Evolutionary conservation across 805 yeast species (phyloP), one percentile per base, ranked within the genome.

Genomic region (Zygotorulaspora chibaensis): DNA sequence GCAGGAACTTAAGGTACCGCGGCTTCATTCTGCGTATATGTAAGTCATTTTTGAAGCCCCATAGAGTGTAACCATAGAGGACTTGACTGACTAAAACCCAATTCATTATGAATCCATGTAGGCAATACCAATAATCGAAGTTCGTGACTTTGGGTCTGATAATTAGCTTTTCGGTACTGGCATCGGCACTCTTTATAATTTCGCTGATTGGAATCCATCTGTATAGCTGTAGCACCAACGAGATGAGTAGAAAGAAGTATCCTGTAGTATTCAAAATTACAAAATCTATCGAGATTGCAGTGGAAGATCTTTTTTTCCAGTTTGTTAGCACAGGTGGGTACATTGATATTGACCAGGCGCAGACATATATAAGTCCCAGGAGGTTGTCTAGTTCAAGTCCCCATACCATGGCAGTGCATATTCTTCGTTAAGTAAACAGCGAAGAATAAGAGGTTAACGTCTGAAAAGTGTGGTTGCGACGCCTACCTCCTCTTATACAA

Each of bases 251-350:
- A 12, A 75, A 71, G 2, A 68, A 35, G 48, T 77, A 77, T 0
- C 83, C 83, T 1, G 71, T 54, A 2, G 69, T 63, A 52, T 77
- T 78, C 39, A 78, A 48, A 18, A 69, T 59, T 2, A 74, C 58
- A 47, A 70, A 76, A 51, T 78, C 83, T 3, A 70, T 52, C 0
- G 82, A 77, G 1, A 77, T 56, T 0, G 80, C 80, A 42, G 74
- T 76, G 0, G 81, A 63, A 0, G 76, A 68, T 42, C 58, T 62
- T 12, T 68, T 58, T 23, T 52, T 59, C 52, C 66, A 67, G 48
- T 75, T 75, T 8, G 74, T 60, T 7, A 67, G 33, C 6, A 77
- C 43, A 2, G 78, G 73, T 3, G 81, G 79, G 49, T 77, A 77
- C 59, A 73, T 73, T 2, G 81, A 74, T 1, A 75, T 44, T 12